Conservation (phyloP, 2,329 filamentous ascomycete species). For the Escovopsis weberi region DNA sequence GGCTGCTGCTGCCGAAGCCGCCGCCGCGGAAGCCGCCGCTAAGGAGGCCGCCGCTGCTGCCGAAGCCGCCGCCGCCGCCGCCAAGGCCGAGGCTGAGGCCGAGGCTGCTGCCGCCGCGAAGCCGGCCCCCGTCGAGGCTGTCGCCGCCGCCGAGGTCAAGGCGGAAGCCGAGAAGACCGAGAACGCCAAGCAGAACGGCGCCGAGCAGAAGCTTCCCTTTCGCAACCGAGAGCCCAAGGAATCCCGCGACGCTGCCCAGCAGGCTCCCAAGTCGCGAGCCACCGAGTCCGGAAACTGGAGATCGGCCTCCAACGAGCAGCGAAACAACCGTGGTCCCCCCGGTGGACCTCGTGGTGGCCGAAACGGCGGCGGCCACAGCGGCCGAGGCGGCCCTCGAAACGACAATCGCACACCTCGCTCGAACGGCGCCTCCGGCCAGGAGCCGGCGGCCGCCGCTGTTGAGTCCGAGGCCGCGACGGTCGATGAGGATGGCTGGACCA, state of each 20-base stretch:
- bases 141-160: conserved; percentile 16
- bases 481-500: conserved; percentile 52
- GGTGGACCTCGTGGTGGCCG: conserved; percentile 28
- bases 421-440: conserved; percentile 30
- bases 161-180: conserved; percentile 17
- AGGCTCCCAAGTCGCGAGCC: conserved; percentile 38
- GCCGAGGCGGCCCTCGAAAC: conserved; percentile 27
- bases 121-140: conserved; percentile 14
- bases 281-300: conserved; percentile 48
- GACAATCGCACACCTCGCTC: conserved; percentile 31
- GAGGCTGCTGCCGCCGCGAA: conserved; percentile 15
- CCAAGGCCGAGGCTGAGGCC: conserved; percentile 27
- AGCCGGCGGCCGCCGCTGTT: conserved; percentile 16
- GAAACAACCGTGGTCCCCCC: conserved; percentile 31
- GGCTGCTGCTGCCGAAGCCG: conserved; percentile 24
- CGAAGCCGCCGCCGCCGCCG: conserved; percentile 24
- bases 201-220: conserved; percentile 35
- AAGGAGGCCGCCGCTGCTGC: conserved; percentile 27
- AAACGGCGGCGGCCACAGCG: conserved; percentile 21
- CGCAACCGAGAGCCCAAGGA: conserved; percentile 29
- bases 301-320: conserved; percentile 32
- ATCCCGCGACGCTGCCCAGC: conserved; percentile 11
- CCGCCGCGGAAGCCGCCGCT: conserved; percentile 18
- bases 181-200: conserved; percentile 15
- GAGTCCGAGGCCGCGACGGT: conserved; percentile 21